A percentile compares a stretch with the other conserved stretches of the same genome.
phyloP scores from a whole-genome alignment of 2,329 filamentous ascomycete species.

The Hypoxylon sp. region DNA sequence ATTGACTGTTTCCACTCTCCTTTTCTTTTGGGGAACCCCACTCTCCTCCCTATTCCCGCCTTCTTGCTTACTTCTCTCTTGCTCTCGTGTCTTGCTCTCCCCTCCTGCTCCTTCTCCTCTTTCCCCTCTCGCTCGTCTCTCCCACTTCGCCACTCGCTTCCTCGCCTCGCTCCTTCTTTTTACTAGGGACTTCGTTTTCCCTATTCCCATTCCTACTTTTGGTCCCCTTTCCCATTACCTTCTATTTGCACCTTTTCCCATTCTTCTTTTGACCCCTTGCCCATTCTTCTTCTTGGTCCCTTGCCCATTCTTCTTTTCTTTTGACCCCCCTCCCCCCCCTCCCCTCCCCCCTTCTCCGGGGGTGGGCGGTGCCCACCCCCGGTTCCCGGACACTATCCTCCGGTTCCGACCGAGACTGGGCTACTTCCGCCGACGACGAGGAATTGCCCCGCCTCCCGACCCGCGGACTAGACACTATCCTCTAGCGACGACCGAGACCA shows the following conservation, averaged over 20 bases:
- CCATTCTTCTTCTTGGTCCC: neutral
- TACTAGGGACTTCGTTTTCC: too few species aligned
- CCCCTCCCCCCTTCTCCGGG: neutral
- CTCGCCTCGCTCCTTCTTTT: too few species aligned
- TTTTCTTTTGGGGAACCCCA: too few species aligned
- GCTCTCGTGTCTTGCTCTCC: too few species aligned
- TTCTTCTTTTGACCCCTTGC: neutral
- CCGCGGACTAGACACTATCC: constrained; percentile 7
- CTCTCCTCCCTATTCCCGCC: too few species aligned
- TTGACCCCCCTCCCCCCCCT: neutral
- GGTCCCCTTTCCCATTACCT: neutral
- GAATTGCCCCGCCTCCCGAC: constrained; percentile 6
- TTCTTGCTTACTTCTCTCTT: too few species aligned
- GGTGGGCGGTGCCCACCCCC: too few species aligned
- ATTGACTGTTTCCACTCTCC: too few species aligned
- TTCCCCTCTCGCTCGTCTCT: too few species aligned
- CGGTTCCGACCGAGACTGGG: constrained; percentile 5
- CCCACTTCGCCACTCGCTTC: too few species aligned
- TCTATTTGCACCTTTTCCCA: neutral
- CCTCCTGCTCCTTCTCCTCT: too few species aligned
- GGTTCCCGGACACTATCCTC: constrained; percentile 7
- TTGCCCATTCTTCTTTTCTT: neutral
- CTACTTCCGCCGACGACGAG: constrained; percentile 11
- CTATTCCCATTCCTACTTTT: neutral
- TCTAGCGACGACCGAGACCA: constrained; percentile 15